Evolutionary conservation across 106 monocot genomes (phyloP), one percentile per base, ranked within the genome.

Genomic region (Apostasia ramifera): DNA sequence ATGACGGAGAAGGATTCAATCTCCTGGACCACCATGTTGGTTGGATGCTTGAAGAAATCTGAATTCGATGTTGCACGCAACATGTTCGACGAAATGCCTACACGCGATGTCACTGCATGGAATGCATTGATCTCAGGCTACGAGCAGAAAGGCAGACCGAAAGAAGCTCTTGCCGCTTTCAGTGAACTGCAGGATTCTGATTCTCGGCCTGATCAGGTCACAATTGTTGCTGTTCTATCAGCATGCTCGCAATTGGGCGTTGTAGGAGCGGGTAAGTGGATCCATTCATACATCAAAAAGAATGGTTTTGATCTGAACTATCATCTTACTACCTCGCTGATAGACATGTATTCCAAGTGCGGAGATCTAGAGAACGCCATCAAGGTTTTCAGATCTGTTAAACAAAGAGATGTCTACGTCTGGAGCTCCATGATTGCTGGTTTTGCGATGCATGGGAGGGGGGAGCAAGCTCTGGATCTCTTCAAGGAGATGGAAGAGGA

Each of bases 261-360:
- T 3, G 3, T 83, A 8, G 83, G 80, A 10, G 47, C 63, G 38
- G 87, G 87, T 8, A 61, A 77, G n/a, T 72, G 80, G 80, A 75
- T 87, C 26, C 87, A 87, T 53, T 42, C 59, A 3, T 72, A 75
- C 63, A 60, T 75, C 13, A 53, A 53, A 38, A 80, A 69, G 71
- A 75, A 75, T 8, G 52, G 40, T 8, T 37, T 78, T 3, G 3
- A 60, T 0, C 49, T 80, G 50, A 87, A 78, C 63, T 66, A 11
- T 68, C 82, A 80, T 66, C 77, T 87, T 15, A 53, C 71, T 1
- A 80, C 87, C 10, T 77, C 87, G 6, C 80, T 87, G 12, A 75
- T 87, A 3, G 83, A 87, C 74, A 87, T 87, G 87, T 87, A 87
- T 44, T 77, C 80, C 52, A 87, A 87, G 74, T 87, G 83, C 37